These are phyloP conservation scores for Sergeia podlipaevii DNA, from an alignment of 208 protist genomes.

Conservation along the genomic window DNA sequence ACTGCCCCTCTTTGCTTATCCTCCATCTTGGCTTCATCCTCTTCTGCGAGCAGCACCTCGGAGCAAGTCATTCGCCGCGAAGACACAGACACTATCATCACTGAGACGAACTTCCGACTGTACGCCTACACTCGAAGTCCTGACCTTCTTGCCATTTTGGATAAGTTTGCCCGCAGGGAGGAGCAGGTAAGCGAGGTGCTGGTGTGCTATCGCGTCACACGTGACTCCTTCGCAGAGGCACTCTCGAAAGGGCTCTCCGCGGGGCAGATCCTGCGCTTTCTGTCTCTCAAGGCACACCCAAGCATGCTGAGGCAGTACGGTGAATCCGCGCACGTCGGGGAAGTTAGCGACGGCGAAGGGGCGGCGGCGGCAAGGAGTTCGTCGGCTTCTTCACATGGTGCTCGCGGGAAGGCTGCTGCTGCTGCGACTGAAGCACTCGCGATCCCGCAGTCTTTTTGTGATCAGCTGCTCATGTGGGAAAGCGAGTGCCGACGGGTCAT, in stretches of 20 bases:
- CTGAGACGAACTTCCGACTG: conserved; percentile 89
- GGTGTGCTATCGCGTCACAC: conserved; percentile 81
- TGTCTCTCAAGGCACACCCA: conserved; percentile 83
- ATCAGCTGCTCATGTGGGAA: conserved; percentile 88
- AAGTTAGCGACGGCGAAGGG: neutral
- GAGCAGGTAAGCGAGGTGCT: conserved; percentile 59
- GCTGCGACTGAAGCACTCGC: conserved; percentile 19
- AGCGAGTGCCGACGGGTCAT: conserved; percentile 75
- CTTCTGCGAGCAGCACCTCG: neutral
- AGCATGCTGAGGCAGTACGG: conserved; percentile 64
- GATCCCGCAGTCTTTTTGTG: conserved; percentile 87
- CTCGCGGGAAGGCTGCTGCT: neutral
- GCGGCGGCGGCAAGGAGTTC: neutral
- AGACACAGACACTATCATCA: conserved; percentile 90
- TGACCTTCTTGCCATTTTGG: conserved; percentile 74
- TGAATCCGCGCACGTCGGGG: conserved; percentile 5
- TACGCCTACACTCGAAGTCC: conserved; percentile 82
- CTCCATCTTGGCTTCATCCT: conserved; percentile 35
- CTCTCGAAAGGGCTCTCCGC: conserved; percentile 71
- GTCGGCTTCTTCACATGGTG: no score
- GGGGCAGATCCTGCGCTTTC: conserved; percentile 75
- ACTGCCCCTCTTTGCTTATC: conserved; percentile 58
- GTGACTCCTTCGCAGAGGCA: conserved; percentile 69
- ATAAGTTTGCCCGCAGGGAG: conserved; percentile 77
- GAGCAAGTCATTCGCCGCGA: conserved; percentile 68